Percentiles rank a stretch among this genome's conserved stretches.
phyloP scores from a whole-genome alignment of 2,329 filamentous ascomycete species.

The Diaporthe aspalathi region DNA sequence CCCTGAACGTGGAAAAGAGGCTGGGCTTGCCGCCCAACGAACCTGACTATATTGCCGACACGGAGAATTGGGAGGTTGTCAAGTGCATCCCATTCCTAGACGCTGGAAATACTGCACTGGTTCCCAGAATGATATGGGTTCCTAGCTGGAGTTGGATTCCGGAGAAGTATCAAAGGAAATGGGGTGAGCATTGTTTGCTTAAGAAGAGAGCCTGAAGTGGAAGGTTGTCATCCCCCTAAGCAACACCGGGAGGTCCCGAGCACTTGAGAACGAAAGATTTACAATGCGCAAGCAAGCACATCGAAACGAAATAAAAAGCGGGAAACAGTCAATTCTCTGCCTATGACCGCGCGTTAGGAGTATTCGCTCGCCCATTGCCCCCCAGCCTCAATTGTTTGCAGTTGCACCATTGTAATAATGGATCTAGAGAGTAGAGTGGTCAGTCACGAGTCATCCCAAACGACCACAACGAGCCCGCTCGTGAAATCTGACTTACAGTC shows the following conservation, averaged over 20 bases:
- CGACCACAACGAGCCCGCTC: neutral
- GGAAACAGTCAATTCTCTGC: neutral
- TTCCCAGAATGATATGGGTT: constrained; percentile 85
- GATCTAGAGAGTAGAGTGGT: constrained; percentile 47
- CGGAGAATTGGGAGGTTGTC: constrained; percentile 80
- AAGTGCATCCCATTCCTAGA: constrained; percentile 86
- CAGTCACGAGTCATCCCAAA: constrained; percentile 13
- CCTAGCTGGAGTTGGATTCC: constrained; percentile 79
- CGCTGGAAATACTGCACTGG: constrained; percentile 74
- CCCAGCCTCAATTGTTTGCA: constrained; percentile 29
- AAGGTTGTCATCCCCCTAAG: neutral
- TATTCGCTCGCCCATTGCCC: neutral
- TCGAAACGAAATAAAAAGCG: neutral
- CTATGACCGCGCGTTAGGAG: neutral
- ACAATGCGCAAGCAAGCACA: neutral
- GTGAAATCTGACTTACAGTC: constrained; percentile 56
- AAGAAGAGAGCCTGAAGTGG: constrained; percentile 54
- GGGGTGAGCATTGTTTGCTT: constrained; percentile 90
- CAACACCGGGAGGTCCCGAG: neutral
- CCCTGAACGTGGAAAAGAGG: constrained; percentile 56
- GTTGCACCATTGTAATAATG: constrained; percentile 54
- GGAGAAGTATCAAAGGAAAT: constrained; percentile 75
- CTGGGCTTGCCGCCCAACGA: constrained; percentile 71
- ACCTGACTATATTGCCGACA: constrained; percentile 82
- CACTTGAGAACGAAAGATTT: neutral